Evolutionary conservation across 2,329 filamentous ascomycete species (phyloP).

Genomic region (Colletotrichum sp.): DNA sequence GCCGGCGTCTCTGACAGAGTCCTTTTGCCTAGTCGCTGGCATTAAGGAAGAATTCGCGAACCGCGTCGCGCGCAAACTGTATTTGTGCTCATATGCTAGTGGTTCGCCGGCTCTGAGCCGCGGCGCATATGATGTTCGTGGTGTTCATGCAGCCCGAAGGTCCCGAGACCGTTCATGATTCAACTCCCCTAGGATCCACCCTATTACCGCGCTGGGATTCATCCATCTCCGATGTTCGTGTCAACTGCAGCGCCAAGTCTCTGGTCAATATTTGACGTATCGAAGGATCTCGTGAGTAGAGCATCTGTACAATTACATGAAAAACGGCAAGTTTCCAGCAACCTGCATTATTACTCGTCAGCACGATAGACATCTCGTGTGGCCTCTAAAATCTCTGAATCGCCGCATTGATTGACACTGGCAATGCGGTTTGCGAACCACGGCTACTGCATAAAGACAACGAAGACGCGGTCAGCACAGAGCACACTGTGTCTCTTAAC

Average conservation of each 20-base stretch:
- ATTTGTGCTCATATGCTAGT: not conserved
- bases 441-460: not conserved
- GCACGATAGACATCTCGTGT: not conserved
- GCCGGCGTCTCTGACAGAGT: not conserved
- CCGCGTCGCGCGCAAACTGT: not conserved
- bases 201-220: not conserved
- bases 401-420: not conserved
- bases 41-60: not conserved
- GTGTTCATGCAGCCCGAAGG: slow-evolving; percentile 13
- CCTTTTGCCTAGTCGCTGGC: not conserved
- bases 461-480: not conserved
- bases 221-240: not conserved
- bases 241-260: not conserved
- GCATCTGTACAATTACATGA: too few relatives aligned
- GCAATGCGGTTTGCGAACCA: not conserved
- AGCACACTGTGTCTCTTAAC: not conserved
- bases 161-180: slow-evolving; percentile 16
- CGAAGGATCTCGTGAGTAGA: not conserved
- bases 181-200: not conserved
- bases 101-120: not conserved
- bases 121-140: not conserved
- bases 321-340: too few relatives aligned
- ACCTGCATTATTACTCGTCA: not conserved
- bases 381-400: not conserved
- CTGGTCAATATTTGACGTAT: not conserved